A percentile compares a stretch with the other conserved stretches of the same genome.
phyloP scores from a whole-genome alignment of 805 yeast genomes.

The Cyberlindnera americana region DNA sequence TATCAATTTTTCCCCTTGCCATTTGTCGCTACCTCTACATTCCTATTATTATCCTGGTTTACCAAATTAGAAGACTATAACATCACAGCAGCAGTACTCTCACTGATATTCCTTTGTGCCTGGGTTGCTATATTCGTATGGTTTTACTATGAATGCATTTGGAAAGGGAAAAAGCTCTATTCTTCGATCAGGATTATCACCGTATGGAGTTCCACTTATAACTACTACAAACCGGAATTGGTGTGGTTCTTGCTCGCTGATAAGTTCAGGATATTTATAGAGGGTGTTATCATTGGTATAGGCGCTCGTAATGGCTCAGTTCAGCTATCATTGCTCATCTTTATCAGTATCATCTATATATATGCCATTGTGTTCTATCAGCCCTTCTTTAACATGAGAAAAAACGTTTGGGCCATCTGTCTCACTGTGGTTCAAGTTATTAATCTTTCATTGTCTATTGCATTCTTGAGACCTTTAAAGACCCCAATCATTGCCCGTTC shows the following conservation, averaged over 20 bases:
- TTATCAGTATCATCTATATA: constrained; percentile 33
- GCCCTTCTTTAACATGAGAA: constrained; percentile 30
- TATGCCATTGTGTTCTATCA: constrained; percentile 24
- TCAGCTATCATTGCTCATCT: constrained; percentile 39
- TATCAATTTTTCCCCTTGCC: constrained; percentile 13
- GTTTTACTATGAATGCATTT: constrained; percentile 15
- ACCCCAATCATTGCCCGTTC: constrained; percentile 38
- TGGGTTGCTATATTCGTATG: constrained; percentile 9
- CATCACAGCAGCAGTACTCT: constrained; percentile 1
- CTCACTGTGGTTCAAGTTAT: constrained; percentile 37
- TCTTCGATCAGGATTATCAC: constrained; percentile 45
- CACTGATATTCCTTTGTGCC: constrained; percentile 1
- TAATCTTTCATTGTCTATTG: constrained; percentile 40
- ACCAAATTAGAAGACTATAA: neutral
- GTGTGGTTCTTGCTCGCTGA: constrained; percentile 39
- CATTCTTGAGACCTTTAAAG: constrained; percentile 36
- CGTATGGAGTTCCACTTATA: constrained; percentile 44
- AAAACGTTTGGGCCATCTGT: constrained; percentile 30
- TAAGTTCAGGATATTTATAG: constrained; percentile 30
- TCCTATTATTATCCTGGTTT: constrained; percentile 4
- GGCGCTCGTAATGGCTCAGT: constrained; percentile 41
- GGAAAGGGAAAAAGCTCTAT: constrained; percentile 33
- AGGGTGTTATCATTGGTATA: constrained; percentile 42
- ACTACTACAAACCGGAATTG: constrained; percentile 40
- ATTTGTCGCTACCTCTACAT: constrained; percentile 10